Evolutionary conservation across 306 rosid genomes (phyloP), one percentile per base, ranked within the genome.

Genomic region (Ochetophila trinervis): DNA sequence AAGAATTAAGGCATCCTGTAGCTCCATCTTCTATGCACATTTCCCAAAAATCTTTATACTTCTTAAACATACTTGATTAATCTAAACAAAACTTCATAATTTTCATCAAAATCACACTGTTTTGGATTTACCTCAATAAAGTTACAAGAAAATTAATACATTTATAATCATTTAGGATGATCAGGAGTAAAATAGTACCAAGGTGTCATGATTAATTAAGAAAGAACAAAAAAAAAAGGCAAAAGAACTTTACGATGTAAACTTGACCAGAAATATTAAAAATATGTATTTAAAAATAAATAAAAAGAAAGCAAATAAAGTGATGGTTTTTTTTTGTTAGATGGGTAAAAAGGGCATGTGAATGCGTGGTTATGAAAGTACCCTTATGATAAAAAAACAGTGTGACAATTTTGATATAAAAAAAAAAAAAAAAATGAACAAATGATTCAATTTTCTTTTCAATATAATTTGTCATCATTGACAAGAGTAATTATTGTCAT

Each of bases 271-370:
- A 40, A 40, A 40, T 2, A 40, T 6, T 40, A 59, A 71, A 80
- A 54, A 76, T 65, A 75, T 49, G 56, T 55, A 32, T 7, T 20
- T 7, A 14, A 15, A 32, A 44, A 66, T 40, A 65, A n/a, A 70
- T 62, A 57, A 61, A 69, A 81, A 69, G 75, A 61, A 68, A 73
- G 8, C 56, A 40, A 60, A 70, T 53, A 72, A 60, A 74, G 76
- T 65, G 82, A 76, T 72, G 80, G 70, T 59, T 73, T 76, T 77
- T 70, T 82, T 82, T 85, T 65, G 74, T 68, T 78, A 70, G 65
- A 80, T 77, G 65, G 88, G 93, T 85, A 93, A 85, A 81, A 87
- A 80, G 63, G 84, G 75, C 95, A 80, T 85, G 83, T 85, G 89
- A 89, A 87, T 87, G 86, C 85, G 82, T 75, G 79, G 79, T 71